Evolutionary conservation across 1,284 basidiomycete genomes (phyloP).

Genomic region (Cutaneotrichosporon daszewskae): DNA sequence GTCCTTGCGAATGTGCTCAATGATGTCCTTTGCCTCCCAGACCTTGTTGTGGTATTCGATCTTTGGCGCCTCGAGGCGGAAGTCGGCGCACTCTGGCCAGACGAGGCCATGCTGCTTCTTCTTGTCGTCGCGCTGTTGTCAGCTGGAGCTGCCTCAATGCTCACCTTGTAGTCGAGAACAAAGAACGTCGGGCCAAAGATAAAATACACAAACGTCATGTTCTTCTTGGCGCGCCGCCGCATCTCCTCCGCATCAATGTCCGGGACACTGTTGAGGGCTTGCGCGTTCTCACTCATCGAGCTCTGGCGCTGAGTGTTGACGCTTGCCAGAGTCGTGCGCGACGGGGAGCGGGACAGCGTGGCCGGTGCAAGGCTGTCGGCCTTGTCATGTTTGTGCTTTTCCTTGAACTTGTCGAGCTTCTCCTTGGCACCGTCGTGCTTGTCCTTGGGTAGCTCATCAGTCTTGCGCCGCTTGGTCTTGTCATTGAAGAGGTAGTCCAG

Average conservation of each 20-base stretch:
- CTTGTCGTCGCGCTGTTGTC: conserved; percentile 45
- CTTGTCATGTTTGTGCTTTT: background rate
- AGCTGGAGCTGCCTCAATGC: conserved; percentile 3
- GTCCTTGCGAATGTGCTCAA: conserved; percentile 68
- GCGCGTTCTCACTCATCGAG: background rate
- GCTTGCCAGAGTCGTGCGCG: background rate
- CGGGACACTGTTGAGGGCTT: conserved; percentile 24
- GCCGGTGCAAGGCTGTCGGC: background rate
- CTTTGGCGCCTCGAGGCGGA: conserved; percentile 52
- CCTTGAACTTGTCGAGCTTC: background rate
- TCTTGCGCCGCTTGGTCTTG: conserved; percentile 5
- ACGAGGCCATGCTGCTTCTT: conserved; percentile 46
- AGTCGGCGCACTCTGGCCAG: conserved; percentile 47
- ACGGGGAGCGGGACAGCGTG: background rate
- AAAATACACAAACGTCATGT: conserved; percentile 71
- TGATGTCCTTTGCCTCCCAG: conserved; percentile 76
- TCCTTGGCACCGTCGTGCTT: no score
- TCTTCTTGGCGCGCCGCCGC: conserved; percentile 48
- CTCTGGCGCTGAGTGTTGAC: background rate
- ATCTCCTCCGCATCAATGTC: conserved; percentile 43
- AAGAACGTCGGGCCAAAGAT: conserved; percentile 58
- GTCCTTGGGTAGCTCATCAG: no score
- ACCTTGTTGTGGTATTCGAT: conserved; percentile 82
- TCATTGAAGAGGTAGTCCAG: conserved; percentile 76
- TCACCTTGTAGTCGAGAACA: conserved; percentile 51